Conservation (phyloP, 345 rosid genomes). For the Gossypioides kirkii region DNA sequence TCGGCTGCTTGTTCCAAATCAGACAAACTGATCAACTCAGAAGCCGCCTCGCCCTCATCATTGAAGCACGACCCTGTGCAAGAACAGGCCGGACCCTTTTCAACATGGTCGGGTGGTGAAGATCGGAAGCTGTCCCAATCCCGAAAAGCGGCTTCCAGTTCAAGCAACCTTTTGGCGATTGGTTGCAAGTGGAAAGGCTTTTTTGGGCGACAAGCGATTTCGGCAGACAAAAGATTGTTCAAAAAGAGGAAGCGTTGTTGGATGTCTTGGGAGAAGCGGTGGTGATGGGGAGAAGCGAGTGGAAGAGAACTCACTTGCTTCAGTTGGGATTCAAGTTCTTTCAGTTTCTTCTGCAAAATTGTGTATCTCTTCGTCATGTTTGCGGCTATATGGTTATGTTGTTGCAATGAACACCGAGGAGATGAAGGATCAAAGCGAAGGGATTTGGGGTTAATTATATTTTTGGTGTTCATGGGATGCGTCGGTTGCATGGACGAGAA, state of each 20-base stretch:
- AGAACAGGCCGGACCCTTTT: constrained; percentile 20
- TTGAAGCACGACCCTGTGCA: constrained; percentile 24
- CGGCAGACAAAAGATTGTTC: constrained; percentile 36
- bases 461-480: background rate
- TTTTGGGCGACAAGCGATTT: constrained; percentile 29
- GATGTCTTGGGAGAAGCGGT: constrained; percentile 23
- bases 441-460: background rate
- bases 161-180: constrained; percentile 19
- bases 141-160: constrained; percentile 23
- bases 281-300: background rate
- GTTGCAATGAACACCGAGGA: background rate
- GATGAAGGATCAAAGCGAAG: background rate
- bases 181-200: constrained; percentile 28
- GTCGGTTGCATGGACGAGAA: background rate
- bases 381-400: background rate
- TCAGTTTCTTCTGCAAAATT: constrained; percentile 38
- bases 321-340: constrained; percentile 33
- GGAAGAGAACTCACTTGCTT: constrained; percentile 17
- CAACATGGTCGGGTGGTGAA: background rate
- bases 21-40: background rate
- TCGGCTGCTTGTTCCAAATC: constrained; percentile 9
- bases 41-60: constrained; percentile 2
- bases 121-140: constrained; percentile 21
- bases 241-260: constrained; percentile 35
- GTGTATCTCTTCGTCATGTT: constrained; percentile 24